These are phyloP conservation scores for Arthrobotrys iridis DNA, from an alignment of 2,329 filamentous ascomycete species.

Conservation along the genomic window DNA sequence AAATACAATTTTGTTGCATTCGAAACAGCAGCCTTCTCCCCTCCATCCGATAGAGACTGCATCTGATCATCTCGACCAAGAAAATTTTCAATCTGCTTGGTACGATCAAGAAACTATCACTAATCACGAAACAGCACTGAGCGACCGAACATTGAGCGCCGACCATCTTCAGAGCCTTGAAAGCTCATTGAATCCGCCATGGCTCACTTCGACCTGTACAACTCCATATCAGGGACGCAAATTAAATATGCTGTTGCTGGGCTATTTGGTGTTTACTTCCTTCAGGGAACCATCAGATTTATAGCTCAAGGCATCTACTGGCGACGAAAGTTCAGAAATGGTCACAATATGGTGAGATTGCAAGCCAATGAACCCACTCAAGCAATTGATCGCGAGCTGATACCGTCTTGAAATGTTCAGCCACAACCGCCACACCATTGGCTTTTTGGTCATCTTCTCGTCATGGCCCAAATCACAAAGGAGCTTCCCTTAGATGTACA, in stretches of 20 bases:
- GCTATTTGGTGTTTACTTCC: slow-evolving; percentile 17
- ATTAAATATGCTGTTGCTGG: slow-evolving; percentile 27
- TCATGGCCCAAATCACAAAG: slow-evolving; percentile 58
- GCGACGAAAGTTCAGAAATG: slow-evolving; percentile 22
- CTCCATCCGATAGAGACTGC: no score
- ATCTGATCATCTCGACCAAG: no score
- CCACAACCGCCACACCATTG: slow-evolving; percentile 61
- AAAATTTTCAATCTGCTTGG: no score
- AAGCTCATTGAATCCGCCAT: neutral
- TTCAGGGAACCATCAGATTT: slow-evolving; percentile 18
- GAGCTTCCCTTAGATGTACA: slow-evolving; percentile 59
- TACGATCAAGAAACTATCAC: no score
- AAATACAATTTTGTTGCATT: neutral
- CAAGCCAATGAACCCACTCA: neutral
- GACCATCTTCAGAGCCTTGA: neutral
- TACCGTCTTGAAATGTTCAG: slow-evolving; percentile 50
- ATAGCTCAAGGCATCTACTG: slow-evolving; percentile 1
- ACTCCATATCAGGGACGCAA: slow-evolving; percentile 6
- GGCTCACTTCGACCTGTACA: slow-evolving; percentile 17
- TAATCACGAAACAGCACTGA: no score
- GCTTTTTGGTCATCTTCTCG: slow-evolving; percentile 60
- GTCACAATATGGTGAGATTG: slow-evolving; percentile 21
- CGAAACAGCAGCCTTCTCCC: no score
- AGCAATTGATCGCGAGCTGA: neutral
- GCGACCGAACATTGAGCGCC: no score